Base-by-base conservation (phyloP, 1,139 yeast genomes). In the Nakaseomyces kungkrabaensis region DNA sequence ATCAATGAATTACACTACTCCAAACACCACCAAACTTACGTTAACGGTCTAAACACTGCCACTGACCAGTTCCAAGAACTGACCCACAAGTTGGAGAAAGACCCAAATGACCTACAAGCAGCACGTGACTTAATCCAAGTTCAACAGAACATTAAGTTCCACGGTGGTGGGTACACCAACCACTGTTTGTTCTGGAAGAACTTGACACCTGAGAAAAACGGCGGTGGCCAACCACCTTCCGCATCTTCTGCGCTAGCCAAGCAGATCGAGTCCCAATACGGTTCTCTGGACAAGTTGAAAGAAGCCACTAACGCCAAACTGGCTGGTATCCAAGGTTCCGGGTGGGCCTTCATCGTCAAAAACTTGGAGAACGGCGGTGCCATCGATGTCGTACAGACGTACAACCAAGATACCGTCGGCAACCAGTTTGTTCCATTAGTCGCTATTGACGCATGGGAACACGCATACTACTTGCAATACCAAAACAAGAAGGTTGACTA, bases 371-470 rank as follows among this genome's bases (percentile, higher is more conserved):
- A 85, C 61, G 92, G 92, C 59, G 78, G 82, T 48, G 54, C 59
- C 36, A 70, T 90, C 64, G 96, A 87, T 59, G 85, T 90, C 52
- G 85, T 88, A 54, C 87, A 90, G 66, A 86, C 90, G 60, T 76
- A 80, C 60, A 90, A 90, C 76, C 97, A 90, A 72, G 97, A 90
- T 71, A 85, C 95, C 41, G 88, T 86, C 38, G 85, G 88, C 41
- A 48, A 54, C 10, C 74, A 78, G 32, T 76, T 79, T 66, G 76
- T 81, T 50, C 96, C 97, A 47, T 75, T 90, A 69, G 78, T 90
- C 54, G 97, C 96, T 49, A 87, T 90, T 68, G 97, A 90, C 66
- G 97, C 97, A 55, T 90, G 97, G 97, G 97, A 90, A 72, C 97
- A 90, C 67, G 97, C 97, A 50, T 90, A 89, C 76, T 90, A 90